Evolutionary conservation across 1,284 basidiomycete species (phyloP), one percentile per base, ranked within the genome.

Genomic region (Microbotryomycetes sp.): DNA sequence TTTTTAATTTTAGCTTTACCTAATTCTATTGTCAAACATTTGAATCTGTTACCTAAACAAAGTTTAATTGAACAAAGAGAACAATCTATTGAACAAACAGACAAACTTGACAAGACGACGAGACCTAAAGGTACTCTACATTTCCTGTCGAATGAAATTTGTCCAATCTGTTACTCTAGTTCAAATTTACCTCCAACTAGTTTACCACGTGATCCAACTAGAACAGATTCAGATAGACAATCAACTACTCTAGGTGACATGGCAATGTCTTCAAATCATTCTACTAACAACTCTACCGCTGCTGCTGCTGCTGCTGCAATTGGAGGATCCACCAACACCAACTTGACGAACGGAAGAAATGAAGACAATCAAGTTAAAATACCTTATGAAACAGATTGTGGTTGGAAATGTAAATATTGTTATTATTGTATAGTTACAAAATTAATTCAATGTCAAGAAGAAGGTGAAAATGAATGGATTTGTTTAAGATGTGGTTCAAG

Each of bases 111-210:
- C 9, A 9, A 9, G 9, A 50, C 48, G 1, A 56, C 47, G 29
- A 52, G 54, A 22, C 59, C 60, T 4, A 64, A 54, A 16, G 78
- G 78, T 0, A 71, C 71, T 2, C 65, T 75, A 26, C 71, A 75
- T 7, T 60, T 72, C 51, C 72, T 80, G 16, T 73, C 77, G 0
- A 32, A 61, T 4, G 49, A 68, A 2, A 75, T 73, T 0, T 81
- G 80, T 60, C 75, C 79, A 5, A 76, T 80, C 48, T 81, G 80
- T 70, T 74, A 77, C 67, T 64, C 72, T 23, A 69, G 71, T 4
- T 19, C 54, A 2, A 48, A 4, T n/a, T 46, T 61, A 3, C 54
- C 61, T 14, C 50, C 65, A 1, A 48, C 63, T 2, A 6, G 9
- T 42, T 64, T 22, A 55, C 59, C 0, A 16, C 56, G 28, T 5